These are phyloP conservation scores for Aspergillus costaricaensis DNA, from an alignment of 2,329 filamentous ascomycete species.

Conservation along the genomic window DNA sequence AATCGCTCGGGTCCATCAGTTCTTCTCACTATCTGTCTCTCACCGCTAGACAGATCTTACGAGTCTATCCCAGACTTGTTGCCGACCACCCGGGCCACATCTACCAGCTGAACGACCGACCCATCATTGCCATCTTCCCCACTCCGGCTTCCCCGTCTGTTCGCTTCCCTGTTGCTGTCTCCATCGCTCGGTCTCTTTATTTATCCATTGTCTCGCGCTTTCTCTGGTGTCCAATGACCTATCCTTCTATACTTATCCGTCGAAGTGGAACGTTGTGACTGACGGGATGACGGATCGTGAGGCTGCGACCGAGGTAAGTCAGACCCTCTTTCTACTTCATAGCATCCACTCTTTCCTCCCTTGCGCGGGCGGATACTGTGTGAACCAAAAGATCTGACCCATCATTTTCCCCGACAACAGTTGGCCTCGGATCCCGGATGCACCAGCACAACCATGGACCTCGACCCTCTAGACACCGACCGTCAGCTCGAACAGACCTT, in stretches of 20 bases:
- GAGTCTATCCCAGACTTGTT: too few species aligned
- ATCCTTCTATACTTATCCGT: neutral
- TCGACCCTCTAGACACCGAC: slow-evolving; percentile 24
- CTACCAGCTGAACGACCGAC: neutral
- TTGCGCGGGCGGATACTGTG: slow-evolving; percentile 8
- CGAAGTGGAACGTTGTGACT: neutral
- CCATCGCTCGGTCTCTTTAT: neutral
- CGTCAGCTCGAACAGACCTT: slow-evolving; percentile 28
- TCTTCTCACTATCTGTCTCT: neutral
- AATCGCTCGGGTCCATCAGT: neutral
- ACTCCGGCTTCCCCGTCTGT: neutral
- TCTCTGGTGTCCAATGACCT: neutral
- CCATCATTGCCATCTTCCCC: neutral
- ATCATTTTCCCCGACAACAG: slow-evolving; percentile 8
- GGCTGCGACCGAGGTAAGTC: neutral
- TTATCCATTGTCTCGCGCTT: neutral
- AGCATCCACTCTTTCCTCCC: neutral
- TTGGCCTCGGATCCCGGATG: slow-evolving; percentile 10
- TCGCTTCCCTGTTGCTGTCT: neutral
- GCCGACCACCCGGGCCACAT: neutral
- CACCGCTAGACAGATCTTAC: neutral
- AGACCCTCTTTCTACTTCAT: neutral
- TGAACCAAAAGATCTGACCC: neutral
- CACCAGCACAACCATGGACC: slow-evolving; percentile 11
- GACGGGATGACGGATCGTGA: neutral